Percentiles rank a stretch among this genome's conserved stretches.
Evolutionary conservation across 768 basidiomycete genomes (phyloP).

Genomic region (Sarcomyxa edulis): DNA sequence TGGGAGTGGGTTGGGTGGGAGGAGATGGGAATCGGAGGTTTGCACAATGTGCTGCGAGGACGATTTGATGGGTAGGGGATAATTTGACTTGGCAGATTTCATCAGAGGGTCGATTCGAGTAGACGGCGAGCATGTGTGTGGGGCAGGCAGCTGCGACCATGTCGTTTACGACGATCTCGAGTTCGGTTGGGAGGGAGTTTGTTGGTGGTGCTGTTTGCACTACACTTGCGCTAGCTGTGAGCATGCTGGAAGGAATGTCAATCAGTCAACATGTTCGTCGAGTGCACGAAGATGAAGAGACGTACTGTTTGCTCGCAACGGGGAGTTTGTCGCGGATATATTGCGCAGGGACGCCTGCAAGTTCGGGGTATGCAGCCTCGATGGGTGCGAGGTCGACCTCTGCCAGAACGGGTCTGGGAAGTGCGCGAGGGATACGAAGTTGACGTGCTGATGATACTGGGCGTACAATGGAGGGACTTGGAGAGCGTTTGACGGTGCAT

Average conservation of each 20-base stretch:
- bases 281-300: conserved; percentile 12
- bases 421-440: conserved; percentile 1
- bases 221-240: conserved; percentile 44
- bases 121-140: conserved; percentile 53
- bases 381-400: conserved; percentile 25
- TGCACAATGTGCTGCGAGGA: conserved; percentile 57
- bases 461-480: no score
- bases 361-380: conserved; percentile 55
- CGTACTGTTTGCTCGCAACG: conserved; percentile 38
- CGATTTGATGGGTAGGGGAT: conserved; percentile 57
- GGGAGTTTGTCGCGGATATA: conserved; percentile 61
- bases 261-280: conserved; percentile 12
- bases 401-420: neutral
- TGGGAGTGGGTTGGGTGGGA: conserved; percentile 5
- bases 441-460: no score
- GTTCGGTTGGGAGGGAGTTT: neutral
- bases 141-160: conserved; percentile 29
- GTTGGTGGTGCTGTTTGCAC: conserved; percentile 26
- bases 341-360: conserved; percentile 57
- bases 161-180: neutral
- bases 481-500: no score
- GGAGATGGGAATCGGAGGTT: conserved; percentile 41
- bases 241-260: conserved; percentile 40
- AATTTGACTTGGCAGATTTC: conserved; percentile 40
- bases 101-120: conserved; percentile 30